Conservation (phyloP, 2,329 filamentous ascomycete species). For the Spiromastix sp. region DNA sequence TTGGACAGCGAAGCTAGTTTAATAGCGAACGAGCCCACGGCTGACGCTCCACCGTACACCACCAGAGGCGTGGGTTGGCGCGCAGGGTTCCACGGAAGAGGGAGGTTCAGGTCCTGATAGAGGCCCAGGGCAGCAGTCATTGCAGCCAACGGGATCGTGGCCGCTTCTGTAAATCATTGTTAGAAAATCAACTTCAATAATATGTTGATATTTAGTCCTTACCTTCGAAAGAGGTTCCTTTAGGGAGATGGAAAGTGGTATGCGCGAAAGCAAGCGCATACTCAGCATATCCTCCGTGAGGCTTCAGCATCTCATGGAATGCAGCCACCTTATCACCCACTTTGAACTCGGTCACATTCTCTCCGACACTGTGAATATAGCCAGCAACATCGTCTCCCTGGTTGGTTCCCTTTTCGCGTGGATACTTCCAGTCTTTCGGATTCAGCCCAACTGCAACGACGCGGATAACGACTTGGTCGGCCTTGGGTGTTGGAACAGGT, state of each 20-base stretch:
- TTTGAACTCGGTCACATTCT: slow-evolving; percentile 43
- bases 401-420: slow-evolving; percentile 21
- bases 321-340: slow-evolving; percentile 40
- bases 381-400: slow-evolving; percentile 44
- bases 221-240: slow-evolving; percentile 43
- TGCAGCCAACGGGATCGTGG: slow-evolving; percentile 46
- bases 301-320: slow-evolving; percentile 39
- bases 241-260: slow-evolving; percentile 46
- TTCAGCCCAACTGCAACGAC: slow-evolving; percentile 34
- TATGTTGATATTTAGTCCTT: slow-evolving; percentile 6
- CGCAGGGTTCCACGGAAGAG: slow-evolving; percentile 38
- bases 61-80: slow-evolving; percentile 30
- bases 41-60: slow-evolving; percentile 40
- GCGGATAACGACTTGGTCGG: slow-evolving; percentile 29
- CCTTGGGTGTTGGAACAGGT: slow-evolving; percentile 29
- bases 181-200: background rate
- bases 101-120: slow-evolving; percentile 38
- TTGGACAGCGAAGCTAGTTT: slow-evolving; percentile 45
- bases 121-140: slow-evolving; percentile 45
- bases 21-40: slow-evolving; percentile 49
- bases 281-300: slow-evolving; percentile 45
- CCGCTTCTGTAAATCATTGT: slow-evolving; percentile 34
- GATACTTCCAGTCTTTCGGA: slow-evolving; percentile 40
- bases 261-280: slow-evolving; percentile 44
- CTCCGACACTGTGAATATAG: slow-evolving; percentile 41